Percentiles rank a stretch among this genome's conserved stretches.
Conservation (phyloP, 2,329 filamentous ascomycete genomes). For the Magnaporthiopsis incrustans region DNA sequence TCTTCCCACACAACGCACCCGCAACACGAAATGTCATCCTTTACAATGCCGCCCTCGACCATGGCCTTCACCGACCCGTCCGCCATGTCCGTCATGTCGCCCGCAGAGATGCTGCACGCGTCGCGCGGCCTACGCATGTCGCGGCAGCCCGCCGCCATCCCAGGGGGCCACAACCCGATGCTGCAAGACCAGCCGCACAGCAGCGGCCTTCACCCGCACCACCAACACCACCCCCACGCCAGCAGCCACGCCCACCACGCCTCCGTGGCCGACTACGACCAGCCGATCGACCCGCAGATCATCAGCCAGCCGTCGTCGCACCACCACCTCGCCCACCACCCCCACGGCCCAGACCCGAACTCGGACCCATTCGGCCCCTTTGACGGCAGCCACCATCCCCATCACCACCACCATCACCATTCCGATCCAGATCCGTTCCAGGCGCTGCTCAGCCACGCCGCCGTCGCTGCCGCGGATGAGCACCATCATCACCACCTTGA, state of each 20-base stretch:
- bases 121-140: constrained; percentile 19
- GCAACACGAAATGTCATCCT: constrained; percentile 3
- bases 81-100: constrained; percentile 37
- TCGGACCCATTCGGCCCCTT: constrained; percentile 27
- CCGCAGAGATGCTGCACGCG: constrained; percentile 19
- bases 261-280: constrained; percentile 20
- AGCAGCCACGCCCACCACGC: constrained; percentile 16
- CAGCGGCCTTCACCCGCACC: constrained; percentile 22
- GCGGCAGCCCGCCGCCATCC: constrained; percentile 16
- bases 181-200: constrained; percentile 21
- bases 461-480: constrained; percentile 13
- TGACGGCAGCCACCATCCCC: constrained; percentile 20
- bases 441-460: constrained; percentile 40
- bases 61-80: constrained; percentile 20
- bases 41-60: constrained; percentile 8
- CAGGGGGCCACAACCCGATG: constrained; percentile 20
- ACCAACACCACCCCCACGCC: constrained; percentile 22
- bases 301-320: constrained; percentile 34
- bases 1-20: background rate
- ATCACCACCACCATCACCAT: constrained; percentile 25
- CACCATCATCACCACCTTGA: constrained; percentile 9
- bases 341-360: constrained; percentile 18
- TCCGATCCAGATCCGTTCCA: constrained; percentile 43
- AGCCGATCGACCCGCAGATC: constrained; percentile 54
- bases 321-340: constrained; percentile 17